phyloP scores from a whole-genome alignment of 768 basidiomycete species.

The Phaeolepiota aurea region DNA sequence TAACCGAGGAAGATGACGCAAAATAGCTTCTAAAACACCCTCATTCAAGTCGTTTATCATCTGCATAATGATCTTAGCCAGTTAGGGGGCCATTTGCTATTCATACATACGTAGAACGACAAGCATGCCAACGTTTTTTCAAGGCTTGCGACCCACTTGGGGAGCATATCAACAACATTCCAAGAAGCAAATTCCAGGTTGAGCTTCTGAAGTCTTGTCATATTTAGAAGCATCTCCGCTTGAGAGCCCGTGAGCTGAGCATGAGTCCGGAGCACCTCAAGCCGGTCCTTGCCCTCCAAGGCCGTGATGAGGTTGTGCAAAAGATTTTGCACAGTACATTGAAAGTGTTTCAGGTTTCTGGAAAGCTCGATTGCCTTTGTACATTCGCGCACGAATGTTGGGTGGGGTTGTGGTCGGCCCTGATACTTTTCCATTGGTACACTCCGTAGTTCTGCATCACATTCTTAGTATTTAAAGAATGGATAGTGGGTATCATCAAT shows the following conservation, averaged over 20 bases:
- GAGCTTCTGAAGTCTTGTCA: constrained; percentile 34
- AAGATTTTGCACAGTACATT: constrained; percentile 36
- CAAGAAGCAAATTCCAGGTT: constrained; percentile 54
- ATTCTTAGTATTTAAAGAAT: too few relatives aligned
- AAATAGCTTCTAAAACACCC: constrained; percentile 34
- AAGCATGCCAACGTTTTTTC: constrained; percentile 40
- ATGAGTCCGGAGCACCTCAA: constrained; percentile 40
- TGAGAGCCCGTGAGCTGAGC: constrained; percentile 49
- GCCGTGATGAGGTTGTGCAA: constrained; percentile 41
- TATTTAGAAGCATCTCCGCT: constrained; percentile 28
- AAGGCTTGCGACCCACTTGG: constrained; percentile 43
- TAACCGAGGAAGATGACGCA: constrained; percentile 44
- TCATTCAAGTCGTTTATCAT: constrained; percentile 48
- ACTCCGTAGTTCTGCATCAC: constrained; percentile 39
- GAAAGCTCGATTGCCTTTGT: constrained; percentile 37
- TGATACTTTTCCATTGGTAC: constrained; percentile 30
- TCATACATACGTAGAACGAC: constrained; percentile 47
- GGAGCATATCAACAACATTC: constrained; percentile 51
- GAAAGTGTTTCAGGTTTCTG: constrained; percentile 48
- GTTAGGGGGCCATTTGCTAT: neutral
- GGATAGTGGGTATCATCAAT: too few relatives aligned
- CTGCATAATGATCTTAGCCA: constrained; percentile 21
- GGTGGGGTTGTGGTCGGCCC: constrained; percentile 18
- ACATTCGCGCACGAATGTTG: constrained; percentile 47
- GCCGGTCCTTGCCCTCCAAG: constrained; percentile 32